Base-by-base conservation (phyloP, 345 rosid genomes). In the Populus pruinosa region DNA sequence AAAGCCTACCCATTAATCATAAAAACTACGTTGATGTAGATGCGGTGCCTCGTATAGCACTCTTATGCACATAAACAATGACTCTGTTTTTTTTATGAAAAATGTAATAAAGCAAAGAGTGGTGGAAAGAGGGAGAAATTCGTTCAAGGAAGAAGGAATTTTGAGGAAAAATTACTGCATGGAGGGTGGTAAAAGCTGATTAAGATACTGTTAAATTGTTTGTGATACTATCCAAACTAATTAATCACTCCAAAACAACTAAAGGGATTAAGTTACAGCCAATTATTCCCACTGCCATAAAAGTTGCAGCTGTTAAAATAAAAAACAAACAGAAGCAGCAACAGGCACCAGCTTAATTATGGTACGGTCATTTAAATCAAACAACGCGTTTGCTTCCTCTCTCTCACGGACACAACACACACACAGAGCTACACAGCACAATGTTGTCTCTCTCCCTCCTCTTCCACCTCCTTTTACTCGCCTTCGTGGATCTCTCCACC, bases 381-480 rank as follows among this genome's bases (percentile, higher is more conserved):
- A 69, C 61, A 10, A 27, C 36, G 35, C 50, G 77, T 25, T 36
- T 63, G 70, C 29, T 68, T 31, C 39, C 27, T 44, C 80, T 63
- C 76, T 43, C 43, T 9, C 3, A 38, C 27, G 21, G 70, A 20
- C 64, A 63, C 33, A 80, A 63, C 59, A 38, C 59, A 44, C 59
- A 38, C 59, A 20, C 59, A 53, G 59, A 53, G 59, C 21, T 53
- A 6, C 23, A 53, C n/a, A 7, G 1, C 59, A 53, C 9, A 0
- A 53, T 67, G 11, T 35, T 81, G 73, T 14, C n/a, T 41, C 55
- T 36, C 61, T 35, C 31, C 43, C 14, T 47, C 53, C 31, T 77
- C 64, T 35, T 73, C 68, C 69, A 78, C 76, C n/a, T 70, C 55
- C 55, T 66, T 7, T 55, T 50, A 68, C 16, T 36, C 55, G 14